Evolutionary conservation across 805 yeast species (phyloP), one percentile per base, ranked within the genome.

Genomic region (Kodamaea hsintzibuensis): DNA sequence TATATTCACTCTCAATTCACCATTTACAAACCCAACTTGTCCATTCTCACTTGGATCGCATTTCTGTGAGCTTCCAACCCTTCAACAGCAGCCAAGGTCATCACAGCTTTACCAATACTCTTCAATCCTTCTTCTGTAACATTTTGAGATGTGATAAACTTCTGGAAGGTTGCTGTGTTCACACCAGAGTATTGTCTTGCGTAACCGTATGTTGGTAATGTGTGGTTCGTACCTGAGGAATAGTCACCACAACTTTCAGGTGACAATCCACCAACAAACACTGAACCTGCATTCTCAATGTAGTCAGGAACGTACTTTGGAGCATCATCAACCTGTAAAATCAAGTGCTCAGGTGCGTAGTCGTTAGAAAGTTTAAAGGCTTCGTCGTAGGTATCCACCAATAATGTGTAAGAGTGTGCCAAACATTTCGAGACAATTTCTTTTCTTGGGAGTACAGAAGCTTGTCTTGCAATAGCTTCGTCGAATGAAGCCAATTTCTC

Each of bases 241-340:
- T 95, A 95, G 75, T 95, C 99, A 66, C 99, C 99, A 71, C 98
- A 92, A 2, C 96, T 88, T 71, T 95, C 99, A 49, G 99, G 99
- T 1, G 97, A 89, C 70, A 88, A 89, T 3, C 93, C 88, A 45
- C 99, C 99, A 53, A 95, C 98, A 66, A 95, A 95, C 19, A 95
- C 95, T 33, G 96, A 88, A 40, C 99, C 99, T 5, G 99, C 99
- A 68, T 95, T 86, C 58, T 89, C 87, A 37, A 95, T 92, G 59
- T 80, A 73, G 30, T 82, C 78, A 9, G 80, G 80, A 42, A 95
- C 93, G 66, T 81, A 89, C 42, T 74, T 70, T 51, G 82, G 75
- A 10, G 99, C 98, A 58, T 92, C 73, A 57, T 88, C 85, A 55
- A 93, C 82, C 72, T 95, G 98, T 63, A 95, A 77, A 65, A 95